A percentile compares a stretch with the other conserved stretches of the same genome.
phyloP scores from a whole-genome alignment of 108 stramenopile genomes.

The Chaetoceros tenuissimus region DNA sequence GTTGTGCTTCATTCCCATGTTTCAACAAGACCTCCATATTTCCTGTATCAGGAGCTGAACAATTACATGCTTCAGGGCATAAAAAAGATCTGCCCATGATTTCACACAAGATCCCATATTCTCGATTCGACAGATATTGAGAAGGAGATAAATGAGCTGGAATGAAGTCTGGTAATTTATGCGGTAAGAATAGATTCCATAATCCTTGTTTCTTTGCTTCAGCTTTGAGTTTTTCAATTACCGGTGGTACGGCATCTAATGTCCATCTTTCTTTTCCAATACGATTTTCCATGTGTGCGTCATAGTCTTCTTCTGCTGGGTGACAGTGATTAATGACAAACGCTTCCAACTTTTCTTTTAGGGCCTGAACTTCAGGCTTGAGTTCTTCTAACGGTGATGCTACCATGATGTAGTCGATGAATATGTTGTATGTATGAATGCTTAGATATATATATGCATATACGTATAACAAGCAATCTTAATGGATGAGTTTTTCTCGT shows the following conservation, averaged over 20 bases:
- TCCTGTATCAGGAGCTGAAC: constrained; percentile 93
- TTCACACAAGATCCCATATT: constrained; percentile 86
- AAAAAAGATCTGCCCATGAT: constrained; percentile 77
- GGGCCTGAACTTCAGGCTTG: constrained; percentile 34
- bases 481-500: too few species aligned
- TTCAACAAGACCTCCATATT: constrained; percentile 96
- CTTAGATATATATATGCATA: too few species aligned
- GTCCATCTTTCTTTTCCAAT: constrained; percentile 54
- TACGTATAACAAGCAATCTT: too few species aligned
- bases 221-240: constrained; percentile 44
- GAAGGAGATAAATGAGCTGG: constrained; percentile 18
- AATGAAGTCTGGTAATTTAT: constrained; percentile 21
- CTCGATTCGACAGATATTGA: constrained; percentile 47
- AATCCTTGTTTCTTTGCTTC: constrained; percentile 65
- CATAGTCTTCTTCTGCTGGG: constrained; percentile 72
- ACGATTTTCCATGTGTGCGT: constrained; percentile 42
- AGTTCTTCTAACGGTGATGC: not conserved
- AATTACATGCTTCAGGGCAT: constrained; percentile 92
- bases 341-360: constrained; percentile 49
- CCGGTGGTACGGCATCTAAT: constrained; percentile 55
- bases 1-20: constrained; percentile 73
- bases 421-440: too few species aligned
- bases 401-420: too few species aligned
- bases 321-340: constrained; percentile 72
- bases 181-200: constrained; percentile 88